A percentile compares a stretch with the other conserved stretches of the same genome.
Evolutionary conservation across 768 basidiomycete genomes (phyloP).

Genomic region (Lactifluus rugatus): DNA sequence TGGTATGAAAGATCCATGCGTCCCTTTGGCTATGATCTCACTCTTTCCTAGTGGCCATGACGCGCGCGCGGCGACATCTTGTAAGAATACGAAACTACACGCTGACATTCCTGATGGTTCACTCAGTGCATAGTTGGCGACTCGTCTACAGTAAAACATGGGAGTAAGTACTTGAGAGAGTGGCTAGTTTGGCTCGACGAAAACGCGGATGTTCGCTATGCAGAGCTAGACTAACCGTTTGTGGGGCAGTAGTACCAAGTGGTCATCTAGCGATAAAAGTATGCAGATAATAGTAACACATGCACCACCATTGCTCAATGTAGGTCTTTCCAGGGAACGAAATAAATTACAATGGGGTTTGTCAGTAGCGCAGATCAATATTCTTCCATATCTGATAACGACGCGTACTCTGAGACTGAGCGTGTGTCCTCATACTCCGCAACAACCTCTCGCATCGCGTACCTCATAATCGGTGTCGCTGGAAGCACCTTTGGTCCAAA

Average conservation of each 20-base stretch:
- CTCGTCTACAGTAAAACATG: constrained; percentile 81
- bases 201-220: constrained; percentile 85
- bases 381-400: constrained; percentile 68
- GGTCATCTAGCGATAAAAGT: neutral
- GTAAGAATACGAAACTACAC: constrained; percentile 33
- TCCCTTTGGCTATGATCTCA: constrained; percentile 1
- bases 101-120: neutral
- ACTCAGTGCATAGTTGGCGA: constrained; percentile 88
- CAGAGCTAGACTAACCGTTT: constrained; percentile 41
- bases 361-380: constrained; percentile 32
- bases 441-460: constrained; percentile 76
- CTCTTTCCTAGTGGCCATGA: constrained; percentile 69
- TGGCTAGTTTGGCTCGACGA: constrained; percentile 90
- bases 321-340: neutral
- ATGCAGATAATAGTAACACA: neutral
- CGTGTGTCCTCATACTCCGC: constrained; percentile 72
- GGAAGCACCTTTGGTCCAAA: constrained; percentile 71
- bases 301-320: neutral
- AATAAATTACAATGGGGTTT: constrained; percentile 9
- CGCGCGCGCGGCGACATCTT: constrained; percentile 78
- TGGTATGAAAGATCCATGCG: constrained; percentile 34
- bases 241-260: neutral
- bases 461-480: constrained; percentile 71
- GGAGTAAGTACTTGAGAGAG: constrained; percentile 71
- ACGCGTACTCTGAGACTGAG: constrained; percentile 71